Percentiles rank a stretch among this genome's conserved stretches.
phyloP scores from a whole-genome alignment of 2,329 filamentous ascomycete species.

The Phyllosticta ampelicida region DNA sequence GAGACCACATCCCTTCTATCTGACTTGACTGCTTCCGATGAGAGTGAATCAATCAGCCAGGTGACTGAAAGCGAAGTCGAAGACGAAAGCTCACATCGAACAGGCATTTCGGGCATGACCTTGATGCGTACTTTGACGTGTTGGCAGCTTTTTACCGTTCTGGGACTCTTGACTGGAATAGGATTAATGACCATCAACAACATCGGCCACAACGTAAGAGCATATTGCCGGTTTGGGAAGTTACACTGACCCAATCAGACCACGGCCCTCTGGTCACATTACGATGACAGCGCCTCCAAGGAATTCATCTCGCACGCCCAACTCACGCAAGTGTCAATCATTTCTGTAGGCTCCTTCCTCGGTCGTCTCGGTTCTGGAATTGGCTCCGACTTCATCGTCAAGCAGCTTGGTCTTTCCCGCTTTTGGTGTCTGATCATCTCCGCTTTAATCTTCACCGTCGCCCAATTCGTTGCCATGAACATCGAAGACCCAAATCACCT shows the following conservation, averaged over 20 bases:
- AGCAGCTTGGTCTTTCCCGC: slow-evolving; percentile 66
- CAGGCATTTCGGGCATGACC: slow-evolving; percentile 81
- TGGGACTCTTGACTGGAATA: slow-evolving; percentile 84
- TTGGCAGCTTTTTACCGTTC: slow-evolving; percentile 80
- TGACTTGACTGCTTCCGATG: slow-evolving; percentile 20
- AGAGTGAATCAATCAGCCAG: slow-evolving; percentile 30
- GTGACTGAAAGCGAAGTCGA: slow-evolving; percentile 46
- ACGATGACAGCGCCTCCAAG: slow-evolving; percentile 59
- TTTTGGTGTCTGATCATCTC: slow-evolving; percentile 85
- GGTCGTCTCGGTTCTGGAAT: slow-evolving; percentile 66
- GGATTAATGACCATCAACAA: slow-evolving; percentile 99
- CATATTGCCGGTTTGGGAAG: too few relatives aligned
- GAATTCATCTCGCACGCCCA: slow-evolving; percentile 72
- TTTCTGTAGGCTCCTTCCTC: slow-evolving; percentile 79
- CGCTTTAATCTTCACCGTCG: slow-evolving; percentile 63
- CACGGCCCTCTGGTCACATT: slow-evolving; percentile 79
- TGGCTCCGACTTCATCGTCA: slow-evolving; percentile 82
- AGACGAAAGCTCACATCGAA: slow-evolving; percentile 62
- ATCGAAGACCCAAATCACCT: slow-evolving; percentile 70
- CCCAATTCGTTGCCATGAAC: slow-evolving; percentile 64
- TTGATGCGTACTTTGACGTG: slow-evolving; percentile 67
- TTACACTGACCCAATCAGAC: slow-evolving; percentile 24
- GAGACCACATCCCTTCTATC: slow-evolving; percentile 78
- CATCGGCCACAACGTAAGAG: slow-evolving; percentile 52
- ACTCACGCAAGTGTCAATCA: slow-evolving; percentile 83